Evolutionary conservation across 1,139 yeast genomes (phyloP).

Genomic region (Pichia sp.): DNA sequence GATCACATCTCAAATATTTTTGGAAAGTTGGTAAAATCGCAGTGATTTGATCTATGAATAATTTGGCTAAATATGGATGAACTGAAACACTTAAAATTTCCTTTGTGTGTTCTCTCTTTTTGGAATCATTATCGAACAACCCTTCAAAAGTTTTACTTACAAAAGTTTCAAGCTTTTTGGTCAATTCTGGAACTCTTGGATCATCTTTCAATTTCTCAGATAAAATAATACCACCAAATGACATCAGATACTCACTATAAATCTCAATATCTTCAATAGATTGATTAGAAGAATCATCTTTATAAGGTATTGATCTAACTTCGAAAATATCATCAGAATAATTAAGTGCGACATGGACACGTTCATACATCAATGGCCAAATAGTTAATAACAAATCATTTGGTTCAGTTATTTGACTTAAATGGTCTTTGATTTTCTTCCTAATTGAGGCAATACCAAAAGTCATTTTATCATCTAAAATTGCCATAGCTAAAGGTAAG

Average conservation of each 20-base stretch:
- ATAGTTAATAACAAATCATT: constrained; percentile 54
- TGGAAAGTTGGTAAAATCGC: constrained; percentile 21
- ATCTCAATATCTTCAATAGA: constrained; percentile 16
- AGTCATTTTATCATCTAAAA: constrained; percentile 55
- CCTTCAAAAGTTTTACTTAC: constrained; percentile 19
- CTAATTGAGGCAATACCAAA: constrained; percentile 76
- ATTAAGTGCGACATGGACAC: constrained; percentile 17
- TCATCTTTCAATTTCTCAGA: constrained; percentile 22
- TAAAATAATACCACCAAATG: constrained; percentile 28
- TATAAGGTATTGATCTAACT: constrained; percentile 23
- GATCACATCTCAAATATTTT: constrained; percentile 16
- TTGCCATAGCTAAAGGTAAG: constrained; percentile 39
- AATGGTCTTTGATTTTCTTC: constrained; percentile 50
- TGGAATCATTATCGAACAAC: constrained; percentile 21
- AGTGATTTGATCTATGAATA: constrained; percentile 18
- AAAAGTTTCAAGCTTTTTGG: constrained; percentile 20
- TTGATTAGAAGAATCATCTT: constrained; percentile 21
- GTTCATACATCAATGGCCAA: constrained; percentile 51
- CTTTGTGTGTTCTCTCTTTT: constrained; percentile 25
- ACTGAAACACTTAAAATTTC: constrained; percentile 29
- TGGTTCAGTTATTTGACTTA: constrained; percentile 52
- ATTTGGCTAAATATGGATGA: constrained; percentile 27
- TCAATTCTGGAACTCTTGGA: constrained; percentile 19
- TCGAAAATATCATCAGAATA: constrained; percentile 10
- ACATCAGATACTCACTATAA: constrained; percentile 28